Percentiles rank a stretch among this genome's conserved stretches.
Evolutionary conservation across 768 basidiomycete species (phyloP).

Genomic region (Xerocomellus chrysenteron): DNA sequence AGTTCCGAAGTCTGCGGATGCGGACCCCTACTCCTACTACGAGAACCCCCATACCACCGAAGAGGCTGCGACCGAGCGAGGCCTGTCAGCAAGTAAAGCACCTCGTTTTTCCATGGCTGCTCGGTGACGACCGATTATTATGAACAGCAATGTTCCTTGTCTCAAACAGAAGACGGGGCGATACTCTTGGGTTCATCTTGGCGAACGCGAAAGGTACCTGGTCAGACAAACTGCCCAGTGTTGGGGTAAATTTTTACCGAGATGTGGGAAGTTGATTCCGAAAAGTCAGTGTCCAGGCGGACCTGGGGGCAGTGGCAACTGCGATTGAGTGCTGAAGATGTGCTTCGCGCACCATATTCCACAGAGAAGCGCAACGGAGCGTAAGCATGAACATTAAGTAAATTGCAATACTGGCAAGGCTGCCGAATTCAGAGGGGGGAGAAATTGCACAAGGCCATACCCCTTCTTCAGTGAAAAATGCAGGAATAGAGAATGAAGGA

Average conservation of each 20-base stretch:
- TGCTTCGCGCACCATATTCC: not conserved
- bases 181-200: slow-evolving; percentile 54
- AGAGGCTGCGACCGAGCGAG: slow-evolving; percentile 37
- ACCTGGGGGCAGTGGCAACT: not conserved
- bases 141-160: slow-evolving; percentile 36
- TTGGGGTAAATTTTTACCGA: not conserved
- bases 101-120: slow-evolving; percentile 41
- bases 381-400: not conserved
- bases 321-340: not conserved
- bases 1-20: slow-evolving; percentile 31
- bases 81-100: slow-evolving; percentile 34
- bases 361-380: not conserved
- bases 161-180: slow-evolving; percentile 58
- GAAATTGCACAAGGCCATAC: too few relatives aligned
- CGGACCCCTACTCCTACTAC: slow-evolving; percentile 27
- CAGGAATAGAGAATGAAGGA: too few relatives aligned
- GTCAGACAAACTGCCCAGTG: not conserved
- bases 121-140: slow-evolving; percentile 27
- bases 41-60: slow-evolving; percentile 34
- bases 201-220: slow-evolving; percentile 38
- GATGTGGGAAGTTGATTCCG: not conserved
- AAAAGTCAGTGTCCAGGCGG: not conserved
- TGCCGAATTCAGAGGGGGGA: too few relatives aligned
- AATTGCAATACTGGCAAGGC: not conserved
- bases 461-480: too few relatives aligned